Conservation (phyloP, 2,329 filamentous ascomycete genomes). For the Aspergillus costaricaensis region DNA sequence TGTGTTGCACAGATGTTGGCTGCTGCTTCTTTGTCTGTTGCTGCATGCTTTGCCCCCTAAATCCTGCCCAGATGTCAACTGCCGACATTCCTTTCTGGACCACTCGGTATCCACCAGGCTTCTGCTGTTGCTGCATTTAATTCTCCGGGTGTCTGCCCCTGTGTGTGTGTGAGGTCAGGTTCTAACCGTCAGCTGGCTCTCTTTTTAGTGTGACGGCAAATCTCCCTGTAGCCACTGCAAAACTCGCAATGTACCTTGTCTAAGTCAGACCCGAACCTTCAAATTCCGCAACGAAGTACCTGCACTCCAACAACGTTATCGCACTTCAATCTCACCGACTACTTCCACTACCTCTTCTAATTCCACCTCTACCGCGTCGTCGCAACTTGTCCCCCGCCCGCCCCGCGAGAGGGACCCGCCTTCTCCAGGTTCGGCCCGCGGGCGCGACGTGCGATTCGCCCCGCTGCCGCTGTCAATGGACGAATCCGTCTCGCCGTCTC, state of each 20-base stretch:
- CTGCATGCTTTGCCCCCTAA: not conserved
- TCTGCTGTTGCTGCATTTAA: not conserved
- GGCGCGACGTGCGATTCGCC: slow-evolving; percentile 3
- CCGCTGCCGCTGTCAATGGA: slow-evolving; percentile 23
- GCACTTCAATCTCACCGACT: slow-evolving; percentile 12
- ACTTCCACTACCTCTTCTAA: slow-evolving; percentile 4
- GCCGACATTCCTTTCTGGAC: not conserved
- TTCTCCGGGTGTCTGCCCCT: not conserved
- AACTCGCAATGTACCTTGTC: slow-evolving; percentile 31
- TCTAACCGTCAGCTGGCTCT: not conserved
- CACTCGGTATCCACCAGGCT: not conserved
- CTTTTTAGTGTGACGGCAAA: slow-evolving; percentile 31
- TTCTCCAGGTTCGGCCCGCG: not conserved
- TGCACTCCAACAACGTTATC: slow-evolving; percentile 30
- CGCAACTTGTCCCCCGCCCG: not conserved
- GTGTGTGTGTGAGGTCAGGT: not conserved
- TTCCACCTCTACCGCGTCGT: not conserved
- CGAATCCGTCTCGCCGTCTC: slow-evolving; percentile 28
- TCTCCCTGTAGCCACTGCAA: slow-evolving; percentile 35
- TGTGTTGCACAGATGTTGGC: not conserved
- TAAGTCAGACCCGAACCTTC: slow-evolving; percentile 25
- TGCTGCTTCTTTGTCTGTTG: not conserved
- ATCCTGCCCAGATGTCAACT: not conserved
- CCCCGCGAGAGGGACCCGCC: not conserved
- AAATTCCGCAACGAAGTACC: slow-evolving; percentile 36